A percentile compares a stretch with the other conserved stretches of the same genome.
phyloP scores from a whole-genome alignment of 169 alveolate genomes.

The Plasmodium ovale region DNA sequence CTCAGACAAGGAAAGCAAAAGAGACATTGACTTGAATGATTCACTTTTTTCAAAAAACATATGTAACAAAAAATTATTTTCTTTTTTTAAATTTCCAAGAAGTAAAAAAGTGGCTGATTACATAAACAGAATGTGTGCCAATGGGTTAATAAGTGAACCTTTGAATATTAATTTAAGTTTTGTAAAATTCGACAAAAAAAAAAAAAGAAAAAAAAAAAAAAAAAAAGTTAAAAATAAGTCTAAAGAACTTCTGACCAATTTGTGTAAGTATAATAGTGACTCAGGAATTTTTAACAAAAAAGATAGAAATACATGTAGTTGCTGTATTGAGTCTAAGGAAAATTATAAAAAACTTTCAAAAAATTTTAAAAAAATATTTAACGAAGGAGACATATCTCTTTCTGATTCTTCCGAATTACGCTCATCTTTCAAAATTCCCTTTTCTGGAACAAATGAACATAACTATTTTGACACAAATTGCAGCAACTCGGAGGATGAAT shows the following conservation, averaged over 20 bases:
- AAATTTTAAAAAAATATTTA: conserved; percentile 22
- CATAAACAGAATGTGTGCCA: conserved; percentile 20
- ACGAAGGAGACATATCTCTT: conserved; percentile 30
- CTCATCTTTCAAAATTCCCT: neutral
- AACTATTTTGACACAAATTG: neutral
- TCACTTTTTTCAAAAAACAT: conserved; percentile 62
- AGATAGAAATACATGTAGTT: neutral
- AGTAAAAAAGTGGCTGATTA: conserved; percentile 29
- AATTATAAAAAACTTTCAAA: neutral
- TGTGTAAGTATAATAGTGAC: conserved; percentile 40
- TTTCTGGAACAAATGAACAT: neutral
- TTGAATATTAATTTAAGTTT: conserved; percentile 51
- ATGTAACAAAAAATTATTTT: conserved; percentile 36
- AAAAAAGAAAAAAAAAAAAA: conserved; percentile 15
- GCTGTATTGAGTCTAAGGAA: neutral
- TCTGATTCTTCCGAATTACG: conserved; percentile 21
- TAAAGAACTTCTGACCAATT: neutral
- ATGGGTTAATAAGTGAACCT: conserved; percentile 51
- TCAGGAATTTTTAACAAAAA: conserved; percentile 24
- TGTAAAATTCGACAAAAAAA: conserved; percentile 58
- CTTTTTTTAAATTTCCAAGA: conserved; percentile 54
- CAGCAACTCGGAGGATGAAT: conserved; percentile 32
- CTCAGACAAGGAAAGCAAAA: neutral
- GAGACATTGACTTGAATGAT: conserved; percentile 15
- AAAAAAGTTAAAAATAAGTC: conserved; percentile 13